Base-by-base conservation (phyloP, 1,284 basidiomycete genomes). In the Moesziomyces sp. region DNA sequence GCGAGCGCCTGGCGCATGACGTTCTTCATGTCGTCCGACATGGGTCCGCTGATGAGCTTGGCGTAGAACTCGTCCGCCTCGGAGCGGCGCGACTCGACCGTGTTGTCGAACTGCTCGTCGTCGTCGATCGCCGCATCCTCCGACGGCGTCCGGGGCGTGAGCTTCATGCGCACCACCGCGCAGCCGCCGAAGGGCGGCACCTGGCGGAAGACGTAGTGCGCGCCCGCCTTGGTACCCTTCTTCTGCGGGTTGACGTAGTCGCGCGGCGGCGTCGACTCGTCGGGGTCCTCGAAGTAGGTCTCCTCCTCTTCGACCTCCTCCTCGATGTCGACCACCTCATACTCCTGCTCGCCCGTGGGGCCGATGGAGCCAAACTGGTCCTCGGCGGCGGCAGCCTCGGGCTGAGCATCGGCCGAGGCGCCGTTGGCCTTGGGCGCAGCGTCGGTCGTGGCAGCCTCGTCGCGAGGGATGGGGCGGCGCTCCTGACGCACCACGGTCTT, bases 61-160 rank as follows among this genome's bases (percentile, higher is more conserved):
- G 88, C 87, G 86, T 97, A 99, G 84, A 99, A 99, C 85, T 99
- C 96, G 84, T 98, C 93, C 10, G 94, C 93, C 84, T 99, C 96
- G 72, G 91, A 88, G 88, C 84, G 94, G 92, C 83, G 73, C 16
- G 70, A 52, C 58, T 98, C 96, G 47, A 99, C 88, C 42, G 88
- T 88, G 77, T 91, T 91, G 80, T 99, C 96, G 79, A 98, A 99
- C 26, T 90, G 82, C 61, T 90, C 90, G 83, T 99, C 96, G 79
- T 98, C 95, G 60, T 92, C 89, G 65, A 97, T 88, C 50, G 90
- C 90, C 6, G 88, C 86, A 83, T 97, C 93, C 79, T 91, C 89
- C 42, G 90, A 88, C 5, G 91, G 88, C 9, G 90, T 89, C 50
- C 87, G 87, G 16, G 93, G 91, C 0, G 95, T 97, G 68, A 99